These are phyloP conservation scores for Russula brevipes DNA, from an alignment of 768 basidiomycete species.

Conservation along the genomic window DNA sequence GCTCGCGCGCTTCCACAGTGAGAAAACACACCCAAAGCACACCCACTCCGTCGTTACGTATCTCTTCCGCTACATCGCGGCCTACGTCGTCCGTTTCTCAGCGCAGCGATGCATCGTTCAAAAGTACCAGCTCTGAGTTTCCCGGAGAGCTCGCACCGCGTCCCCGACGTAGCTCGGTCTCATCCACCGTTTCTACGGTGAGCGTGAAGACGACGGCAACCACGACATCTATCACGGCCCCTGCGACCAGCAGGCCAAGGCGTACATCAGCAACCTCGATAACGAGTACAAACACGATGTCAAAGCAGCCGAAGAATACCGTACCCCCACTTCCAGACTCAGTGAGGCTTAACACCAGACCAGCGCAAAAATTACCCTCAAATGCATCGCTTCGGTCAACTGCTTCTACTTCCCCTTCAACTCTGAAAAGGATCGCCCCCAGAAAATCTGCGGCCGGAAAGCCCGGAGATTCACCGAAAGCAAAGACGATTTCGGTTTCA, in stretches of 20 bases:
- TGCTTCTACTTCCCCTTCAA: constrained; percentile 24
- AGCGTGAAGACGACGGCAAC: constrained; percentile 32
- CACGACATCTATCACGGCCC: constrained; percentile 24
- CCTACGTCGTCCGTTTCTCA: constrained; percentile 30
- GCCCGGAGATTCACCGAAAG: constrained; percentile 14
- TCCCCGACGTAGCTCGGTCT: constrained; percentile 31
- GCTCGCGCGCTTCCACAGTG: constrained; percentile 38
- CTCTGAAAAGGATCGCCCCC: constrained; percentile 23
- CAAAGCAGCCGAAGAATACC: constrained; percentile 15
- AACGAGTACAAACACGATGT: constrained; percentile 19
- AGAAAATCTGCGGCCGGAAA: constrained; percentile 16
- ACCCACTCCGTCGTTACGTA: constrained; percentile 22
- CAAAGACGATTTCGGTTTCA: not conserved
- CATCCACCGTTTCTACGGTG: constrained; percentile 32
- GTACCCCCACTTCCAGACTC: constrained; percentile 21
- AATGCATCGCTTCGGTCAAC: constrained; percentile 22
- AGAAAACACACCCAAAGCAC: constrained; percentile 30
- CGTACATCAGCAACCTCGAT: constrained; percentile 19
- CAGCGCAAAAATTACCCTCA: constrained; percentile 12
- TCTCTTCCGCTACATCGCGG: constrained; percentile 22
- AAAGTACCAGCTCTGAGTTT: constrained; percentile 40
- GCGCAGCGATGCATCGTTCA: constrained; percentile 40
- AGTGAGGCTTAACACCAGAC: constrained; percentile 8
- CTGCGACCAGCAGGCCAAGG: constrained; percentile 15
- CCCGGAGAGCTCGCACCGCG: constrained; percentile 34